These are phyloP conservation scores for Penicillium silybi DNA, from an alignment of 495 filamentous ascomycete species.

Conservation along the genomic window DNA sequence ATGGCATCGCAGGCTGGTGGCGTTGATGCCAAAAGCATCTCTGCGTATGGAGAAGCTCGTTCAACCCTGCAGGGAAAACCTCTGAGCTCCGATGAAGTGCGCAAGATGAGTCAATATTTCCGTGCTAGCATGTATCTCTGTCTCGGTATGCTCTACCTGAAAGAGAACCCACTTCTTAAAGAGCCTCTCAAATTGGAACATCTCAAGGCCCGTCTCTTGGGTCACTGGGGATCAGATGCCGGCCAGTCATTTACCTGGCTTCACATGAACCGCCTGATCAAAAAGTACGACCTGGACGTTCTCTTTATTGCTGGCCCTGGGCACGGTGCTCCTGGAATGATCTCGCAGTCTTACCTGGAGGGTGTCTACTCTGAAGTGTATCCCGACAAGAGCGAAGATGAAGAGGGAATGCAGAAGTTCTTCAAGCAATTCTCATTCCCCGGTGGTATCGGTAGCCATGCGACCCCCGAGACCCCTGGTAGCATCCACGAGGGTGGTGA, in stretches of 20 bases:
- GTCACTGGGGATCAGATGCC: conserved; percentile 71
- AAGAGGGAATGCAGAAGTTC: conserved; percentile 61
- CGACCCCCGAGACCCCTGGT: conserved; percentile 70
- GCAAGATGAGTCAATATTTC: conserved; percentile 65
- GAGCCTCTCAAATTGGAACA: conserved; percentile 60
- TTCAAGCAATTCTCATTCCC: conserved; percentile 79
- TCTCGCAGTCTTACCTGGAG: conserved; percentile 70
- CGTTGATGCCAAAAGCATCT: conserved; percentile 41
- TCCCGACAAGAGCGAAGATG: conserved; percentile 60
- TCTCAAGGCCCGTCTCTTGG: conserved; percentile 64
- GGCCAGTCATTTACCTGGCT: conserved; percentile 73
- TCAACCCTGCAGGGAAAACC: conserved; percentile 57
- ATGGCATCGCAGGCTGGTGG: conserved; percentile 9
- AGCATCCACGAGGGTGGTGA: conserved; percentile 72
- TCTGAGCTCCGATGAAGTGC: conserved; percentile 57
- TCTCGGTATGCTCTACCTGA: conserved; percentile 72
- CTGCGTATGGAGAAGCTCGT: conserved; percentile 59
- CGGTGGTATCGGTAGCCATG: conserved; percentile 68
- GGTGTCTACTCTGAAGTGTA: conserved; percentile 72
- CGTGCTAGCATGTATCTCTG: conserved; percentile 67
- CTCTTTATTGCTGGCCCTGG: conserved; percentile 70
- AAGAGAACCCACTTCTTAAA: conserved; percentile 60
- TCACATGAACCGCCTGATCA: conserved; percentile 74
- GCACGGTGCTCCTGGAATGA: conserved; percentile 65
- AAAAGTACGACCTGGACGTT: conserved; percentile 66